Percentiles rank a stretch among this genome's conserved stretches.
phyloP scores from a whole-genome alignment of 2,329 filamentous ascomycete genomes.

The Pseudocercospora musae region DNA sequence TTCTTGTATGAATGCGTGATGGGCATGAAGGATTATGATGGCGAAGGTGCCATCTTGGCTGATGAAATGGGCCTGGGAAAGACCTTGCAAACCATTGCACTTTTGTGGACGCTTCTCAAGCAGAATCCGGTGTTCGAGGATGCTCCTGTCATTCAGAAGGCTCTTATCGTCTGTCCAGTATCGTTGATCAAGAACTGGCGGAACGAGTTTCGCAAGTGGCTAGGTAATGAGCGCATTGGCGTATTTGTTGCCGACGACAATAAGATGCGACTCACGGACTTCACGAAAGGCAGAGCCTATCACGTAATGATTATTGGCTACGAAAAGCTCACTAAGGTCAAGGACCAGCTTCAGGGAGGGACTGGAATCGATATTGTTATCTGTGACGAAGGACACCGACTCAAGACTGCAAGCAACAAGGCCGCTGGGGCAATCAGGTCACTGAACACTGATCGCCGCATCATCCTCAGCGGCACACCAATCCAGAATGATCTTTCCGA shows the following conservation, averaged over 20 bases:
- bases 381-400: constrained; percentile 65
- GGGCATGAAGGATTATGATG: constrained; percentile 64
- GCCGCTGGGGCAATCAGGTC: constrained; percentile 63
- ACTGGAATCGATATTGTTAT: constrained; percentile 65
- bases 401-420: constrained; percentile 68
- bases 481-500: constrained; percentile 67
- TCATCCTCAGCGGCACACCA: constrained; percentile 65
- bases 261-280: constrained; percentile 61
- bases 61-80: constrained; percentile 77
- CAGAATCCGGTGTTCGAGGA: constrained; percentile 64
- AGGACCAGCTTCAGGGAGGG: constrained; percentile 62
- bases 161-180: constrained; percentile 69
- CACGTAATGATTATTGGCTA: constrained; percentile 72
- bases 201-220: constrained; percentile 70
- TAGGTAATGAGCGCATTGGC: constrained; percentile 66
- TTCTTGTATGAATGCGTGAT: constrained; percentile 75
- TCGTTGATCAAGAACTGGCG: constrained; percentile 69
- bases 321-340: constrained; percentile 64
- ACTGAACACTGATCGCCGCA: constrained; percentile 57
- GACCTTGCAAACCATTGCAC: constrained; percentile 67
- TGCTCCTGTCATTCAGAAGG: constrained; percentile 63
- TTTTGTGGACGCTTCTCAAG: constrained; percentile 70
- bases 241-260: constrained; percentile 61
- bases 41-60: constrained; percentile 67
- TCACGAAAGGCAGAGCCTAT: constrained; percentile 65